Evolutionary conservation across 2,329 filamentous ascomycete species (phyloP), one percentile per base, ranked within the genome.

Genomic region (Aspergillus terreus): DNA sequence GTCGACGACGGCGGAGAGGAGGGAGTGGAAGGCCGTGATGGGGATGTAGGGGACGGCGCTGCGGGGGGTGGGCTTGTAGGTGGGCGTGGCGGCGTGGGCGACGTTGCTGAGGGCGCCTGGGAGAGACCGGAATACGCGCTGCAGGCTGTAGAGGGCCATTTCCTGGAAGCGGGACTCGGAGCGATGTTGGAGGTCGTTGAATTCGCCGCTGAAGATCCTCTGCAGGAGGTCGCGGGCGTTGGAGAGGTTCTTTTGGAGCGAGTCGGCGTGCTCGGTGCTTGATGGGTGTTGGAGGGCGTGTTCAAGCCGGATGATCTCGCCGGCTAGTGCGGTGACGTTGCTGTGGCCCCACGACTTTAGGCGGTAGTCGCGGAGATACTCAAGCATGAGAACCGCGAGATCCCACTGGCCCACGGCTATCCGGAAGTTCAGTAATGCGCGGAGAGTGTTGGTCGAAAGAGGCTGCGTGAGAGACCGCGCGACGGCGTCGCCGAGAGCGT

Each of bases 1-100:
- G 25, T 77, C 73, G 2, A 81, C 76, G 7, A 84, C 70, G n/a
- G 78, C 80, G 41, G 76, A 70, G 6, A 87, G 76, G 6, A 83
- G 54, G 15, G 63, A 59, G 54, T 82, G 78, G 71, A 84, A 83
- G 5, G 76, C 65, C 3, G 64, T 61, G 0, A 71, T 59, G 11
- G 71, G 63, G 25, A 75, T 60, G 49, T 62, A 59, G 15, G 60
- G 59, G 30, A 65, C 36, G 21, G 57, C 56, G 42, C 63, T 55
- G 30, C 51, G 60, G 12, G 50, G 43, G 44, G 46, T 50, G 15
- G 50, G 41, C 17, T 46, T 33, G 27, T 45, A 57, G 23, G 47
- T 41, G 44, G 58, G 51, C 6, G 57, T 56, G 19, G 57, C 51
- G 9, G 63, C 44, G n/a, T 50, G 47, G 50, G 63, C 62, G 23